phyloP scores from a whole-genome alignment of 805 yeast genomes.

The Kodamaea hsintzibuensis region DNA sequence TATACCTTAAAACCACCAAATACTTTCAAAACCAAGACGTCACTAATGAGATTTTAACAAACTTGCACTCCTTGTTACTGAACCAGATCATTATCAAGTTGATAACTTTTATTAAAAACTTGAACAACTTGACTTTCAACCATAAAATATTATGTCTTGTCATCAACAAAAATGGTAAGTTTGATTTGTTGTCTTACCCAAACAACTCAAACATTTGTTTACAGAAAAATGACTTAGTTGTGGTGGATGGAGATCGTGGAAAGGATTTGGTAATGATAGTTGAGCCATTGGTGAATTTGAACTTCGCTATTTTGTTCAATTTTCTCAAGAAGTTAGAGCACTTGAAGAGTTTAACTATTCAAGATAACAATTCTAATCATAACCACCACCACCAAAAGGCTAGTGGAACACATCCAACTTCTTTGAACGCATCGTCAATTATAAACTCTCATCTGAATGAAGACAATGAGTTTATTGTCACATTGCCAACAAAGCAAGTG shows the following conservation, averaged over 20 bases:
- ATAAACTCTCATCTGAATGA: conserved; percentile 46
- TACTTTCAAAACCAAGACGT: conserved; percentile 50
- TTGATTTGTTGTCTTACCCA: conserved; percentile 70
- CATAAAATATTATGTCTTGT: conserved; percentile 49
- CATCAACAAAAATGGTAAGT: conserved; percentile 61
- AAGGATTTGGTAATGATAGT: conserved; percentile 74
- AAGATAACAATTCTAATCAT: conserved; percentile 22
- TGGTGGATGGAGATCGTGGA: conserved; percentile 84
- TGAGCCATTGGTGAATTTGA: conserved; percentile 61
- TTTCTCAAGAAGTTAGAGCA: conserved; percentile 75
- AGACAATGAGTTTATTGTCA: conserved; percentile 61
- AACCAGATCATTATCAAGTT: conserved; percentile 31
- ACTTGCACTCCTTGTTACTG: conserved; percentile 27
- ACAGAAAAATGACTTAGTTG: conserved; percentile 63
- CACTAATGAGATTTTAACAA: conserved; percentile 25
- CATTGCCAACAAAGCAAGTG: conserved; percentile 75
- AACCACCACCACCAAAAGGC: conserved; percentile 21
- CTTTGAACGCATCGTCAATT: conserved; percentile 34
- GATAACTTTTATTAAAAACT: conserved; percentile 38
- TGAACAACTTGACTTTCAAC: conserved; percentile 42
- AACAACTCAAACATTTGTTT: conserved; percentile 60
- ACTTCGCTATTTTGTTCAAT: conserved; percentile 69
- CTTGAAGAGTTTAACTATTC: conserved; percentile 49
- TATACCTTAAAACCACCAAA: conserved; percentile 48
- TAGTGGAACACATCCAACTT: conserved; percentile 42